A percentile compares a stretch with the other conserved stretches of the same genome.
These are phyloP conservation scores for Zygosaccharomyces pseudorouxii DNA, from an alignment of 805 yeast species.

Conservation along the genomic window DNA sequence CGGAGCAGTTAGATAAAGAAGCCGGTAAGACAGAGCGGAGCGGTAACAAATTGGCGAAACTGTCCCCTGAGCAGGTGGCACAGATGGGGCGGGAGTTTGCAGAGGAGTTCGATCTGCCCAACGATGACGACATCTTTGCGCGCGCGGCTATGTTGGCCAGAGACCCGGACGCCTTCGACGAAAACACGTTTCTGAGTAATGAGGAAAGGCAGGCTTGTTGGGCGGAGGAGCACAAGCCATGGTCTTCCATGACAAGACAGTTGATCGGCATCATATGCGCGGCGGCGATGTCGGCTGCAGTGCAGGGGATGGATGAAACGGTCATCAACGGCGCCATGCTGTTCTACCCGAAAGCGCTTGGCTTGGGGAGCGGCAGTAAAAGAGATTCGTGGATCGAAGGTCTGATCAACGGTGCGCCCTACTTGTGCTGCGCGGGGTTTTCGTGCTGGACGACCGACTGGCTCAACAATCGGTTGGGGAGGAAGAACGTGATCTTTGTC, in stretches of 20 bases:
- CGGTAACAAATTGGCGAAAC: conserved; percentile 49
- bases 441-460: conserved; percentile 64
- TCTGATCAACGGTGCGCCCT: conserved; percentile 65
- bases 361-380: conserved; percentile 45
- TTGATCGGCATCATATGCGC: conserved; percentile 54
- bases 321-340: conserved; percentile 70
- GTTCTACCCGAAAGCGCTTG: conserved; percentile 54
- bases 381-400: conserved; percentile 54
- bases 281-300: conserved; percentile 75
- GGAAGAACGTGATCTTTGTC: conserved; percentile 63
- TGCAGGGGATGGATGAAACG: conserved; percentile 77
- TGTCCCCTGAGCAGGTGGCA: conserved; percentile 59
- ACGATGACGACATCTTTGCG: conserved; percentile 55
- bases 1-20: conserved; percentile 1
- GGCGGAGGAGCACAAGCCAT: conserved; percentile 44
- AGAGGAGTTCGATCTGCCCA: conserved; percentile 42
- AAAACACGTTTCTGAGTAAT: conserved; percentile 51
- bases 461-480: conserved; percentile 51
- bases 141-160: conserved; percentile 67
- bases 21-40: conserved; percentile 5
- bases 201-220: conserved; percentile 51
- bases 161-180: conserved; percentile 51
- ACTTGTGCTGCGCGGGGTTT: conserved; percentile 55
- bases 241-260: conserved; percentile 39
- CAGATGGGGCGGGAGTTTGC: conserved; percentile 69